Evolutionary conservation across 176 grass and related monocot genomes (phyloP), one percentile per base, ranked within the genome.

Genomic region (Avena insularis): DNA sequence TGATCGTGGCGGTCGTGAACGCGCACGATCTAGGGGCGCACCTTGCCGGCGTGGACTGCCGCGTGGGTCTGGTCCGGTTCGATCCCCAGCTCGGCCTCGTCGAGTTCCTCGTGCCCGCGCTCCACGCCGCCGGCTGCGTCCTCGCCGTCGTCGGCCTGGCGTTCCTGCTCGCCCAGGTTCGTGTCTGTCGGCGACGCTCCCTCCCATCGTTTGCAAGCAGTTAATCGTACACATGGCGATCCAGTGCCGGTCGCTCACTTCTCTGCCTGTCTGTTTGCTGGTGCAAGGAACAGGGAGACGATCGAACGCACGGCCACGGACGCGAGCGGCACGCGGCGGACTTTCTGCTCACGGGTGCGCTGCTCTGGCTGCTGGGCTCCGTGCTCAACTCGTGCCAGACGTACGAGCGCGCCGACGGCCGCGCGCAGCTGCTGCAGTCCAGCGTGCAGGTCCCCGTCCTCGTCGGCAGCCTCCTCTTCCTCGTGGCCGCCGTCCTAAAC

Each of bases 61-160:
- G 76, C 5, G 58, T 98, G 2, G 88, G 85, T 3, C 85, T 98
- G 43, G 46, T 88, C 9, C 20, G 82, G 43, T 94, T 90, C 82
- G 96, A 98, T 46, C 16, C 86, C 29, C 96, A 96, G 84, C 88
- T 98, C 36, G 93, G 87, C 2, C 72, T 98, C 58, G 97, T 98
- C 4, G 97, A 98, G 86, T 69, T 96, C 64, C 88, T 90, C 6
- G 97, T 91, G 11, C 97, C 97, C 2, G 51, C 87, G n/a, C 6
- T 96, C 14, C 87, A 93, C 57, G 75, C 66, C 5, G 35, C 82
- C 0, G 93, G 93, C 2, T 92, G 90, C 50, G 77, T 76, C n/a
- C 64, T 98, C 2, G 76, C 20, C 78, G 80, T 94, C 82, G 77
- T 77, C 5, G 94, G 79, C 25, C 9, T 89, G 27, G 57, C 83